Evolutionary conservation across 2,329 filamentous ascomycete genomes (phyloP).

Genomic region (Colletotrichum costaricense): DNA sequence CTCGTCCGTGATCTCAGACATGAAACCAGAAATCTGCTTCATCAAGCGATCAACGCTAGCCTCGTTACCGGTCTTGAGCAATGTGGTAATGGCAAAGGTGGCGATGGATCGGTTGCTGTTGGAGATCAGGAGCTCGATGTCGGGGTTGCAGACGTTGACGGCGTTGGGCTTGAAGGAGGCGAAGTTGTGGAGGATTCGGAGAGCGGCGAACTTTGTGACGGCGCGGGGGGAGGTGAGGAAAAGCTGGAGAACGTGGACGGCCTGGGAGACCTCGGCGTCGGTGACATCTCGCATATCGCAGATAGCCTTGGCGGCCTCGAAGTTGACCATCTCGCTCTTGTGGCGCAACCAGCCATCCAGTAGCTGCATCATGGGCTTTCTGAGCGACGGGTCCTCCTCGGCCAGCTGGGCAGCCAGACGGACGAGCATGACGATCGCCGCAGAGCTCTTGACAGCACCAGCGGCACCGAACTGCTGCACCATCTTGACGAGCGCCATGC

Average conservation of each 20-base stretch:
- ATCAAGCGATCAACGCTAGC: conserved; percentile 96
- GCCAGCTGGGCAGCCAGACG: conserved; percentile 92
- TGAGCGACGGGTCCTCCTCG: conserved; percentile 88
- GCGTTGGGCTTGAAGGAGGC: conserved; percentile 95
- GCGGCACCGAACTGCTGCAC: conserved; percentile 97
- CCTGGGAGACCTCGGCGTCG: conserved; percentile 90
- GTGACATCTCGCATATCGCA: conserved; percentile 94
- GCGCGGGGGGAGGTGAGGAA: conserved; percentile 96
- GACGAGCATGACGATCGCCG: conserved; percentile 92
- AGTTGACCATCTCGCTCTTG: conserved; percentile 99
- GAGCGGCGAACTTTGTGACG: conserved; percentile 97
- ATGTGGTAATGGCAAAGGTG: conserved; percentile 96
- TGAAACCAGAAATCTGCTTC: conserved; percentile 98
- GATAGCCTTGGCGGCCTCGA: conserved; percentile 98
- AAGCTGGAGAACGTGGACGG: conserved; percentile 93
- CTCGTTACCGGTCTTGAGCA: conserved; percentile 98
- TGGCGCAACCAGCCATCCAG: conserved; percentile 96
- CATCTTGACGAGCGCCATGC: conserved; percentile 99
- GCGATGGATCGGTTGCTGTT: conserved; percentile 98
- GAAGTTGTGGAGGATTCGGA: conserved; percentile 95
- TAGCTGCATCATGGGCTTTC: conserved; percentile 97
- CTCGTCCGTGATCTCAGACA: conserved; percentile 99
- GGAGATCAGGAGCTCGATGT: conserved; percentile 96
- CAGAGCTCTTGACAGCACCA: conserved; percentile 94
- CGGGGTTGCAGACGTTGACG: conserved; percentile 93